Evolutionary conservation across 305 asterid species (phyloP).

Genomic region (Fraxinus paxiana): DNA sequence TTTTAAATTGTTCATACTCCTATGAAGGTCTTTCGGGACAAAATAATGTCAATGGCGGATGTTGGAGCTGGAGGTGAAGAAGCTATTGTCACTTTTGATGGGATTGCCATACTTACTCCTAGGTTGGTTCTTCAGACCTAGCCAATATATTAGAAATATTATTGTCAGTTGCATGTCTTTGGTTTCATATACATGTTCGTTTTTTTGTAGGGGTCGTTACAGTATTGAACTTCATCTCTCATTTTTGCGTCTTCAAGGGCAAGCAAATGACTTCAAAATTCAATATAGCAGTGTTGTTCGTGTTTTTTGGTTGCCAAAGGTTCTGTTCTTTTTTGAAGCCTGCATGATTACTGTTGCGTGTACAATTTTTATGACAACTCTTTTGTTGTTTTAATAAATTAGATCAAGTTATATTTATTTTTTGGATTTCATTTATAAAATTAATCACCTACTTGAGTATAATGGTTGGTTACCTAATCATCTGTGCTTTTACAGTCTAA

Average conservation of each 20-base stretch:
- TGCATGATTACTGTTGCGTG: constrained; percentile 13
- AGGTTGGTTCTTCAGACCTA: constrained; percentile 47
- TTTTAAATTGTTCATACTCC: background rate
- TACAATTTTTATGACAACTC: constrained; percentile 11
- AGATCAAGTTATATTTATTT: background rate
- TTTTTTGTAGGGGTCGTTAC: constrained; percentile 76
- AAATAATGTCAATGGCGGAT: constrained; percentile 89
- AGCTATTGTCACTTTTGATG: constrained; percentile 87
- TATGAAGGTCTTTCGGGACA: constrained; percentile 79
- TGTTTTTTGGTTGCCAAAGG: constrained; percentile 93
- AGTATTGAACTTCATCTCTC: constrained; percentile 89
- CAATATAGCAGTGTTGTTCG: constrained; percentile 98
- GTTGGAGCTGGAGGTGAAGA: constrained; percentile 95
- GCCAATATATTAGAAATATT: background rate
- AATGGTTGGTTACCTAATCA: constrained; percentile 17
- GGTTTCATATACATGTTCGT: constrained; percentile 21
- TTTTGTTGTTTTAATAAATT: background rate
- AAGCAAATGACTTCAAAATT: constrained; percentile 94
- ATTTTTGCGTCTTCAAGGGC: constrained; percentile 94
- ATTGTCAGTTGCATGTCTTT: constrained; percentile 15
- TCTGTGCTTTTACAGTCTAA: constrained; percentile 59
- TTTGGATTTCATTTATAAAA: background rate
- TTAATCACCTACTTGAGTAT: background rate
- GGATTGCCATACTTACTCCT: constrained; percentile 88
- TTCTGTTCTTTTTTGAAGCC: constrained; percentile 23